Evolutionary conservation across 176 grass and related monocot genomes (phyloP).

Genomic region (barley (Hordeum vulgare)): DNA sequence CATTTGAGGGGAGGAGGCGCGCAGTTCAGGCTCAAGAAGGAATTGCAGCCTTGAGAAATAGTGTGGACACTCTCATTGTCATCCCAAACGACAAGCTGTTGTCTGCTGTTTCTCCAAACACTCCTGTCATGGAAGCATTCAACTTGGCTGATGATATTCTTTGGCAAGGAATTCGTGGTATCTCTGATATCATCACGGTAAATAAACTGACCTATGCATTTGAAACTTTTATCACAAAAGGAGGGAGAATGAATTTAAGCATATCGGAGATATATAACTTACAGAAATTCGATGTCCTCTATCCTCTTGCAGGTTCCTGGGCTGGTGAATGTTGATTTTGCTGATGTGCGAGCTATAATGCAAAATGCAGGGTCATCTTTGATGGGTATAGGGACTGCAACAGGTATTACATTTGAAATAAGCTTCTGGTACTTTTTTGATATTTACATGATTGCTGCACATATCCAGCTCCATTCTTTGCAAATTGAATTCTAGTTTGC

Average conservation of each 20-base stretch:
- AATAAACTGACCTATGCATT: constrained; percentile 17
- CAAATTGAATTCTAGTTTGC: constrained; percentile 1
- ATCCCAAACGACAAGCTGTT: constrained; percentile 93
- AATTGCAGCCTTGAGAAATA: constrained; percentile 75
- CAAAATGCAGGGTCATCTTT: constrained; percentile 96
- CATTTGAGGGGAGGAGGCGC: constrained; percentile 74
- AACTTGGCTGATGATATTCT: constrained; percentile 90
- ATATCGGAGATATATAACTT: neutral
- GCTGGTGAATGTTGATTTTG: constrained; percentile 96
- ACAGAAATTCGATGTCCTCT: neutral
- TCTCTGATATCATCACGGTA: constrained; percentile 91
- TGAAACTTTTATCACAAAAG: neutral
- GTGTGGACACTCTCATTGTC: constrained; percentile 82
- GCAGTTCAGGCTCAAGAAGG: constrained; percentile 90
- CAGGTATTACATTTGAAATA: constrained; percentile 49
- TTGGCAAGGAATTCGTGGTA: constrained; percentile 83
- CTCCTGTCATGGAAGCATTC: constrained; percentile 79
- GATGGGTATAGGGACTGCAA: constrained; percentile 97
- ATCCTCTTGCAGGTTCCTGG: constrained; percentile 68
- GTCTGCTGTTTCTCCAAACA: constrained; percentile 81
- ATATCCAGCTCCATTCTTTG: neutral
- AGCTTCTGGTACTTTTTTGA: neutral
- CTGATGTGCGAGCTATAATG: constrained; percentile 96
- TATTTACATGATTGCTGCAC: neutral
- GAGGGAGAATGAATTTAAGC: neutral